These are phyloP conservation scores for Gentiana macrophylla DNA, from an alignment of 257 asterid species.

Conservation along the genomic window DNA sequence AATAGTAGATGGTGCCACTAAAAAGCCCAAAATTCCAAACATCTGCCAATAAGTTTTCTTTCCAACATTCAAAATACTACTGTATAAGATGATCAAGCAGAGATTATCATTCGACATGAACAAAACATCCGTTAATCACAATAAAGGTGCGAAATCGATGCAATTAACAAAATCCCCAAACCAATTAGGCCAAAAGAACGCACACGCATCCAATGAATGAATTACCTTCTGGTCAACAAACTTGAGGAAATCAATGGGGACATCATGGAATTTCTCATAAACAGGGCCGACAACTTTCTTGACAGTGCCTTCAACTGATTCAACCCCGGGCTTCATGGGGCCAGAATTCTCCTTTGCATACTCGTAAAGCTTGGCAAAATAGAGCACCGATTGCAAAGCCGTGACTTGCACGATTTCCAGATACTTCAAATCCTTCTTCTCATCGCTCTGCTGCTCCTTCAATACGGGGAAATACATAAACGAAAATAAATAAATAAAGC, in stretches of 20 bases:
- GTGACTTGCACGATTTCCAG: slow-evolving; percentile 58
- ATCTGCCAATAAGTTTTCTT: no score
- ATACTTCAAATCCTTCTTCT: slow-evolving; percentile 36
- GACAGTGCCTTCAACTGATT: slow-evolving; percentile 61
- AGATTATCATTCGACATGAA: no score
- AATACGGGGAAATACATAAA: not conserved
- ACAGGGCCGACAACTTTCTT: slow-evolving; percentile 59
- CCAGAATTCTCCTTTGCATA: slow-evolving; percentile 73
- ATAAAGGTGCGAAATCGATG: no score
- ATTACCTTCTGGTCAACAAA: slow-evolving; percentile 65
- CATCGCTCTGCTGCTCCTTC: slow-evolving; percentile 29
- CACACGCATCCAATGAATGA: no score
- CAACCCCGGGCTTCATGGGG: slow-evolving; percentile 59
- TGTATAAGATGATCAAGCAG: no score
- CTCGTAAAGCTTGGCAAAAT: slow-evolving; percentile 47
- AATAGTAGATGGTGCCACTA: no score
- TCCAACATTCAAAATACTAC: no score
- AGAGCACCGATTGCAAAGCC: slow-evolving; percentile 36
- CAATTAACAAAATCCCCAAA: no score
- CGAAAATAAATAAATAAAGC: no score
- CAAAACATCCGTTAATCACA: no score
- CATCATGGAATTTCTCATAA: slow-evolving; percentile 38
- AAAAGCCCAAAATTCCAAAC: no score
- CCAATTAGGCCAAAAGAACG: no score
- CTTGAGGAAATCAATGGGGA: slow-evolving; percentile 53